phyloP scores from a whole-genome alignment of 2,329 filamentous ascomycete genomes.

The Magnaporthales sp. region DNA sequence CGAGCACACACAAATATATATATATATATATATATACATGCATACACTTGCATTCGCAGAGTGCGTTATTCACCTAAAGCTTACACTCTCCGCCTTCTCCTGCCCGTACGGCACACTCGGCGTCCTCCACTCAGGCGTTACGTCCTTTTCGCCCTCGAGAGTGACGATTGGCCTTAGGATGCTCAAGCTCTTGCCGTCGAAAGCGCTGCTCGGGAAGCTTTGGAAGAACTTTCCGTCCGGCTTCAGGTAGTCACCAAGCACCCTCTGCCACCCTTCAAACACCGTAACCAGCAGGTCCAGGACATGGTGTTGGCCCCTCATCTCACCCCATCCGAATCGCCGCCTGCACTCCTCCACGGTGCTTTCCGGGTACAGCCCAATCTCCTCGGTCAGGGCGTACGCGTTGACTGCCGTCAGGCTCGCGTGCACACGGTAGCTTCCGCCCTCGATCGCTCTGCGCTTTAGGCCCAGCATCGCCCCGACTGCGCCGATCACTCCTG shows the following conservation, averaged over 20 bases:
- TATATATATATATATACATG: too few relatives aligned
- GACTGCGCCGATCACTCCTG: constrained; percentile 59
- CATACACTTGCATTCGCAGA: too few relatives aligned
- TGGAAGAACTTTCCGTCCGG: not conserved
- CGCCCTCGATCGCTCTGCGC: constrained; percentile 51
- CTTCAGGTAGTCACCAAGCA: not conserved
- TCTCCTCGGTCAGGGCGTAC: constrained; percentile 17
- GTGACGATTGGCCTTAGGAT: not conserved
- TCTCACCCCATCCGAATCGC: not conserved
- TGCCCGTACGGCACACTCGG: not conserved
- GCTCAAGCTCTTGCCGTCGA: not conserved
- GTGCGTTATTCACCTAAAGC: not conserved
- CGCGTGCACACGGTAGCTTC: constrained; percentile 38
- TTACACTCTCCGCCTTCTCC: not conserved
- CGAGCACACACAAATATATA: too few relatives aligned
- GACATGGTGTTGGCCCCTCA: not conserved
- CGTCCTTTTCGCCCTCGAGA: not conserved
- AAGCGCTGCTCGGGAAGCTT: not conserved
- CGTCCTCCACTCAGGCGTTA: not conserved
- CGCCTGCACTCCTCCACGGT: not conserved
- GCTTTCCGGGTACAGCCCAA: constrained; percentile 19
- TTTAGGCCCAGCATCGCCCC: constrained; percentile 45
- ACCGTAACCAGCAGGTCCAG: not conserved
- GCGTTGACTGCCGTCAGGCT: constrained; percentile 19
- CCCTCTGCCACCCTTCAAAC: not conserved